Evolutionary conservation across 768 basidiomycete species (phyloP).

Genomic region (Butyriboletus loyo): DNA sequence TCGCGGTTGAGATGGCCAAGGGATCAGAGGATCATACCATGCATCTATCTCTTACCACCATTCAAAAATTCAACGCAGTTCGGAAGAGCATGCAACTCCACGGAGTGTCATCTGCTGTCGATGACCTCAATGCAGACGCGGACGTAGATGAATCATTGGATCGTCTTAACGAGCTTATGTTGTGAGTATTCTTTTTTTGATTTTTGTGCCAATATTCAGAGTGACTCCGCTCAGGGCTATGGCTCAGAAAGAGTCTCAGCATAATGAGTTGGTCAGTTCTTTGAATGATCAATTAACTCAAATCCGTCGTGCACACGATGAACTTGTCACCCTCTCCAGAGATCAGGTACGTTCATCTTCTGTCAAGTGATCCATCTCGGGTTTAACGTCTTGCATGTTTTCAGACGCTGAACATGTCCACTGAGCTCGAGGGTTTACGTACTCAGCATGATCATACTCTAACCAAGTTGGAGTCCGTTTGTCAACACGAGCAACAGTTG

Average conservation of each 20-base stretch:
- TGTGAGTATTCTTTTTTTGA: slow-evolving; percentile 47
- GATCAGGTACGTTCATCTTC: slow-evolving; percentile 63
- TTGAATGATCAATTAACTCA: slow-evolving; percentile 65
- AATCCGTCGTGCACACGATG: slow-evolving; percentile 78
- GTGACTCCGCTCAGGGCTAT: slow-evolving; percentile 62
- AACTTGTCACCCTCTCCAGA: slow-evolving; percentile 72
- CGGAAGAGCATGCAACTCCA: slow-evolving; percentile 60
- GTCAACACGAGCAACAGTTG: slow-evolving; percentile 55
- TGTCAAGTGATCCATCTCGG: background rate
- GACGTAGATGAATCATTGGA: slow-evolving; percentile 68
- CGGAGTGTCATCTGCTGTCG: slow-evolving; percentile 34
- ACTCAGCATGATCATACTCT: slow-evolving; percentile 55
- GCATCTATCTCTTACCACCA: slow-evolving; percentile 66
- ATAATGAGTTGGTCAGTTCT: slow-evolving; percentile 74
- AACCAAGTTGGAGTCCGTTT: slow-evolving; percentile 50
- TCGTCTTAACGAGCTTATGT: slow-evolving; percentile 88
- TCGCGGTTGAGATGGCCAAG: slow-evolving; percentile 2
- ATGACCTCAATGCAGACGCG: slow-evolving; percentile 33
- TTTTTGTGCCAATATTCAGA: slow-evolving; percentile 8
- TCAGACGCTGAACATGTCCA: slow-evolving; percentile 84
- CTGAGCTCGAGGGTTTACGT: slow-evolving; percentile 75
- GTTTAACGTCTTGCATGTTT: background rate
- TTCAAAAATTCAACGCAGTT: slow-evolving; percentile 71
- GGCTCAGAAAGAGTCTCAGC: slow-evolving; percentile 94
- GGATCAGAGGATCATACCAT: slow-evolving; percentile 27